Conservation (phyloP, 139 green algal genomes). For the Ettlia oleoabundans region DNA sequence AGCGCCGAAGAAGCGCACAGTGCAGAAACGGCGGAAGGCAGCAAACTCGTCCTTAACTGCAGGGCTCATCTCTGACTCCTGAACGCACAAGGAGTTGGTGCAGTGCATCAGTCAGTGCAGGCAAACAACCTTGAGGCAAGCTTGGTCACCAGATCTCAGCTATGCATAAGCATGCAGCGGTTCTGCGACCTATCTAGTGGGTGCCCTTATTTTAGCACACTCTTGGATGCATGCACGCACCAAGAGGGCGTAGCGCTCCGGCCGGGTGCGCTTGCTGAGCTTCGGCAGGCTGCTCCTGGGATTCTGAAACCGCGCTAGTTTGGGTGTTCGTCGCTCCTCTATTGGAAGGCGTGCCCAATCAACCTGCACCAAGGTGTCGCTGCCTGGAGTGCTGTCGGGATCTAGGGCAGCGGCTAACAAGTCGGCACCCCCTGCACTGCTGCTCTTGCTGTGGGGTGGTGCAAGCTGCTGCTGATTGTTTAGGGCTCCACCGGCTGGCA, state of each 20-base stretch:
- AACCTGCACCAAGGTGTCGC: not conserved
- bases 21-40: constrained; percentile 53
- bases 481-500: too few relatives aligned
- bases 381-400: not conserved
- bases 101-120: not conserved
- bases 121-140: too few relatives aligned
- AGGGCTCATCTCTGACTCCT: constrained; percentile 32
- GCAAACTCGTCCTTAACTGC: constrained; percentile 51
- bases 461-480: too few relatives aligned
- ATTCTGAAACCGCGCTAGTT: not conserved
- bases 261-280: constrained; percentile 7
- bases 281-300: not conserved
- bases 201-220: not conserved
- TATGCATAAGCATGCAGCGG: too few relatives aligned
- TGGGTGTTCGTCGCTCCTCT: constrained; percentile 36
- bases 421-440: too few relatives aligned
- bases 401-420: not conserved
- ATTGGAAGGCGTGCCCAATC: constrained; percentile 21
- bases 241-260: constrained; percentile 37
- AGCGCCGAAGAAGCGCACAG: constrained; percentile 46
- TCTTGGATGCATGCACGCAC: not conserved
- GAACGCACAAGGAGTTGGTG: too few relatives aligned
- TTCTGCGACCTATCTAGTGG: too few relatives aligned
- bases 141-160: too few relatives aligned
- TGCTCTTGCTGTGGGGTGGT: too few relatives aligned